Evolutionary conservation across 139 green algal species (phyloP).

Genomic region (Chlamydomonas sphaeroides): DNA sequence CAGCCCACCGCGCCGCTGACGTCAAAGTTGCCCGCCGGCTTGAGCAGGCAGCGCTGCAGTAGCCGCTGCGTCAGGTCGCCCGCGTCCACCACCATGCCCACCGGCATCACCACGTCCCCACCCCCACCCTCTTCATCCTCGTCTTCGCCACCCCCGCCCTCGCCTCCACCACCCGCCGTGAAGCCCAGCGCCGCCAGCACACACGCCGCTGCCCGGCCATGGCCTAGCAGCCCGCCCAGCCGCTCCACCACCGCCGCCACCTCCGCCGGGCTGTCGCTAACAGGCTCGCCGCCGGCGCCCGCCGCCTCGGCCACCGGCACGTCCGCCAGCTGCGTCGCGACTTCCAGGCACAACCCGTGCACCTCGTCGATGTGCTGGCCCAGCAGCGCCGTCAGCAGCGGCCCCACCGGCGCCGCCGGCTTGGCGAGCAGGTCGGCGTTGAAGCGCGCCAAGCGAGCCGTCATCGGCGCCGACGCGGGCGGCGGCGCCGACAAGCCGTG

Average conservation of each 20-base stretch:
- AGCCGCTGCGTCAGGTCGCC: constrained; percentile 21
- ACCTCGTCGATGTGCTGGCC: constrained; percentile 38
- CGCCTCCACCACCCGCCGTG: neutral
- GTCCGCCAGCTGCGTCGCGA: constrained; percentile 9
- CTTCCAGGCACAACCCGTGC: constrained; percentile 30
- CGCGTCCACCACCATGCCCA: constrained; percentile 6
- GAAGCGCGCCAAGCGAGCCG: neutral
- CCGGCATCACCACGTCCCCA: constrained; percentile 5
- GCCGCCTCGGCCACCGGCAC: neutral
- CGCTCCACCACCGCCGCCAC: constrained; percentile 21
- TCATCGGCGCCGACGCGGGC: neutral
- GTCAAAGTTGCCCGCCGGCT: constrained; percentile 25
- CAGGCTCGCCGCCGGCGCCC: neutral
- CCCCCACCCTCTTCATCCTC: neutral
- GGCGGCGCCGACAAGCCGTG: constrained; percentile 13
- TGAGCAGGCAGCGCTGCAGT: constrained; percentile 27
- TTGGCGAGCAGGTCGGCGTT: neutral
- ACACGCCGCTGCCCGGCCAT: neutral
- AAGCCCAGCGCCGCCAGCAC: constrained; percentile 26
- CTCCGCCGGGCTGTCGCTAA: constrained; percentile 2
- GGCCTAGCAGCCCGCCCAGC: constrained; percentile 1
- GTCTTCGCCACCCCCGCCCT: neutral
- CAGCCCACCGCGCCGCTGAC: constrained; percentile 5
- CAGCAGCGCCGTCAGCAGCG: constrained; percentile 4
- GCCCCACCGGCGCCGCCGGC: neutral